Evolutionary conservation across 2,329 filamentous ascomycete species (phyloP), one percentile per base, ranked within the genome.

Genomic region (Colletotrichum australisinense): DNA sequence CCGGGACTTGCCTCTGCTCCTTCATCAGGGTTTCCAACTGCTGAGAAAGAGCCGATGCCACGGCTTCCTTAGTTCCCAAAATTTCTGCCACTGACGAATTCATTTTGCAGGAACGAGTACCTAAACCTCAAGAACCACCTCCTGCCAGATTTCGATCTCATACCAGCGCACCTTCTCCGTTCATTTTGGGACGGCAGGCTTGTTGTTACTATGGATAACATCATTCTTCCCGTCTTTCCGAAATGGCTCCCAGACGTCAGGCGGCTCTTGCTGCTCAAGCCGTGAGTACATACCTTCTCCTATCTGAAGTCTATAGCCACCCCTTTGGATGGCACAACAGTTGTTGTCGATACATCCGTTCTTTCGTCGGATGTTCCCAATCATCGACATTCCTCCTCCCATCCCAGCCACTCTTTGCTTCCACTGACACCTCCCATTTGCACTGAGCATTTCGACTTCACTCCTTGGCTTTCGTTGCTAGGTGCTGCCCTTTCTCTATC

Each of bases 171-270:
- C 53, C 60, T 55, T 49, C 49, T 55, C 19, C 19, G 22, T 60
- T 28, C 42, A 42, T 53, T 56, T 62, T 63, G 62, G 38, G 30
- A 49, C 24, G 26, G 28, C 35, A 63, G 28, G 30, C 26, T 53
- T 38, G 67, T 49, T 62, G 71, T 57, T 73, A 73, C 60, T 73
- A 73, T 73, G 71, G 67, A 73, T 70, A 73, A 49, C 67, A 49
- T 46, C 55, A 58, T 52, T 32, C 19, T 49, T 62, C 56, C 30
- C 38, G 56, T 57, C 52, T 53, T 73, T 70, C 57, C 71, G 52
- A 24, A 49, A 73, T 73, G 71, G 71, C 67, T 9, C 71, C 71
- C 11, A 60, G 56, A 57, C 60, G 71, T 49, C 67, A 66, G 57
- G 71, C 71, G 49, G 71, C 71, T 52, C 67, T 73, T 71, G 67